Conservation (phyloP, 169 alveolate species). For the Theileria annulata region DNA sequence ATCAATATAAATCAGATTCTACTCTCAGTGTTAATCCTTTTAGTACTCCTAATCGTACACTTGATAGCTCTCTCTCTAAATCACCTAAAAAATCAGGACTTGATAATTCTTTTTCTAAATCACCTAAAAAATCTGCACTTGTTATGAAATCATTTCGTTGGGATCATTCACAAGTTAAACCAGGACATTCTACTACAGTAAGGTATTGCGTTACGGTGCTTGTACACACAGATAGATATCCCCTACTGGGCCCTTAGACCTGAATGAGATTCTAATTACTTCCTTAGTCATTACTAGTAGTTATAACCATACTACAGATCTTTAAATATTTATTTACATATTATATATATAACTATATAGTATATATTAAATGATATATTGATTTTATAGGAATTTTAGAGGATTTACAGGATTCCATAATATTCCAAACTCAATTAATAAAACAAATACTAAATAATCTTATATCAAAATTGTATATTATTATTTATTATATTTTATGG, state of each 20-base stretch:
- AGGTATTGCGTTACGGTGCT: conserved; percentile 30
- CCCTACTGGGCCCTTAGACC: too few relatives aligned
- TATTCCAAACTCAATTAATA: conserved; percentile 1
- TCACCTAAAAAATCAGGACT: conserved; percentile 30
- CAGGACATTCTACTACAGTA: conserved; percentile 52
- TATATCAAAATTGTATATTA: background rate
- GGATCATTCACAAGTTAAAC: conserved; percentile 54
- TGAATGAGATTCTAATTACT: too few relatives aligned
- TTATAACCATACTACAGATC: too few relatives aligned
- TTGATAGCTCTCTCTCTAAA: background rate
- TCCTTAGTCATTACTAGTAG: too few relatives aligned
- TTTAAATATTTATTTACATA: too few relatives aligned
- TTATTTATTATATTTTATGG: too few relatives aligned
- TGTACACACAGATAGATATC: background rate
- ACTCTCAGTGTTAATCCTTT: conserved; percentile 4
- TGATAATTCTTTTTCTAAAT: background rate
- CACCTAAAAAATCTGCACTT: conserved; percentile 42
- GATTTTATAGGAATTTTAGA: conserved; percentile 28
- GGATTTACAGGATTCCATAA: conserved; percentile 69
- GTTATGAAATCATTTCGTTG: conserved; percentile 63
- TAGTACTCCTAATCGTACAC: background rate
- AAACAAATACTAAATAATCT: background rate
- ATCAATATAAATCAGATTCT: background rate
- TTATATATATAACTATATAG: background rate
- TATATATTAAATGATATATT: too few relatives aligned